Percentiles rank a stretch among this genome's conserved stretches.
Conservation (phyloP, 495 filamentous ascomycete genomes). For the Podospora pseudopauciseta region DNA sequence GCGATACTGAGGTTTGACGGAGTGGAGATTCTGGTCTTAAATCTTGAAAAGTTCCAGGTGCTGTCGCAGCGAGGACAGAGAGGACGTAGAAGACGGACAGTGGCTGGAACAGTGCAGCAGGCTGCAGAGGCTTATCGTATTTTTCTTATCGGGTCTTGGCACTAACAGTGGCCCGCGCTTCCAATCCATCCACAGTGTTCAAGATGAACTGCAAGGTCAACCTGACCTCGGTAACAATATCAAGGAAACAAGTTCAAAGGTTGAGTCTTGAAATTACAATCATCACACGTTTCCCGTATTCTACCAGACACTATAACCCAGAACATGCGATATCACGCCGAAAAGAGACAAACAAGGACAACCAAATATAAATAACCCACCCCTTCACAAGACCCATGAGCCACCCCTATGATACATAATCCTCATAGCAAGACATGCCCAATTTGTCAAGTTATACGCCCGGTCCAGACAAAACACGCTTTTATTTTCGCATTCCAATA, state of each 20-base stretch:
- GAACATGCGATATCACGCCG: conserved; percentile 15
- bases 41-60: conserved; percentile 26
- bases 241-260: neutral
- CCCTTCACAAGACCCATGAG: conserved; percentile 20
- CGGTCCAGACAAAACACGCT: conserved; percentile 17
- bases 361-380: conserved; percentile 10
- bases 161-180: neutral
- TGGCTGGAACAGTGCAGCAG: conserved; percentile 18
- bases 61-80: neutral
- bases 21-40: conserved; percentile 18
- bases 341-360: conserved; percentile 4
- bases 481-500: conserved; percentile 7
- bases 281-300: conserved; percentile 5
- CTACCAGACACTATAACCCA: conserved; percentile 3
- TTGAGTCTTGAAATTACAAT: conserved; percentile 1
- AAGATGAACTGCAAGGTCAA: neutral
- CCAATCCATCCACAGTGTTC: conserved; percentile 8
- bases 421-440: conserved; percentile 24
- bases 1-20: conserved; percentile 16
- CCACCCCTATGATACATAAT: conserved; percentile 27
- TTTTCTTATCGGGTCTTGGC: conserved; percentile 16
- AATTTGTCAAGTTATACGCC: conserved; percentile 25
- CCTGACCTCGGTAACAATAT: neutral
- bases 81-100: conserved; percentile 1
- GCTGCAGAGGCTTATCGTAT: neutral